Conservation (phyloP, 345 rosid species). For the Turnera subulata region DNA sequence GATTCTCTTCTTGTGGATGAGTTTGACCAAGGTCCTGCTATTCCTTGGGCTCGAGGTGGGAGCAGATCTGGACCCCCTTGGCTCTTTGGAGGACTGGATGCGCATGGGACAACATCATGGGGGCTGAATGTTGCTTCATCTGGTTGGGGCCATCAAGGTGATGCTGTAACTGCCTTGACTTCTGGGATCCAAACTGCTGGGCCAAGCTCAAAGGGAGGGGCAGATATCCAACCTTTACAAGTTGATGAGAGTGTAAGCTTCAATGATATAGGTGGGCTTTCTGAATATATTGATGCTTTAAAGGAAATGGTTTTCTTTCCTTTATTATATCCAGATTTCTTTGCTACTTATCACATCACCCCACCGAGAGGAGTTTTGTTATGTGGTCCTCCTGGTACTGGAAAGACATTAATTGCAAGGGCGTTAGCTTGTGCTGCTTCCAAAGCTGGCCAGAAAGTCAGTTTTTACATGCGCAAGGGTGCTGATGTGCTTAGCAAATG, state of each 20-base stretch:
- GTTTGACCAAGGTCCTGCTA: conserved; percentile 94
- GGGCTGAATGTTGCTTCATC: conserved; percentile 96
- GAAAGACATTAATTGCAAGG: conserved; percentile 97
- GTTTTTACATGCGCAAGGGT: conserved; percentile 99
- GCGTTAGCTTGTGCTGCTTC: conserved; percentile 99
- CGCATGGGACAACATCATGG: conserved; percentile 72
- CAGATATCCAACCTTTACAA: conserved; percentile 98
- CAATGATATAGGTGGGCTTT: conserved; percentile 96
- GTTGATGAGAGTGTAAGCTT: conserved; percentile 90
- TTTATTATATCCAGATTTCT: conserved; percentile 94
- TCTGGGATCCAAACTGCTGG: conserved; percentile 99
- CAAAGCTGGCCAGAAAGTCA: conserved; percentile 99
- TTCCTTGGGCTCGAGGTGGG: conserved; percentile 95
- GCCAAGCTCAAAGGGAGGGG: conserved; percentile 99
- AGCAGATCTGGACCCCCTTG: conserved; percentile 94
- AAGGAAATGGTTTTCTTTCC: conserved; percentile 99
- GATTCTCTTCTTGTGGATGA: conserved; percentile 99
- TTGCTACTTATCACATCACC: conserved; percentile 88
- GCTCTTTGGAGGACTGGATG: conserved; percentile 96
- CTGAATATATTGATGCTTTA: conserved; percentile 85
- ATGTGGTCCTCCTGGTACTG: conserved; percentile 99
- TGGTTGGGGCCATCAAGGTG: conserved; percentile 99
- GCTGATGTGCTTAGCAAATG: conserved; percentile 99
- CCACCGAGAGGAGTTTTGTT: conserved; percentile 98
- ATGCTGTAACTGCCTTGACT: conserved; percentile 61